phyloP scores from a whole-genome alignment of 2,329 filamentous ascomycete genomes.

The Passalora sequoiae region DNA sequence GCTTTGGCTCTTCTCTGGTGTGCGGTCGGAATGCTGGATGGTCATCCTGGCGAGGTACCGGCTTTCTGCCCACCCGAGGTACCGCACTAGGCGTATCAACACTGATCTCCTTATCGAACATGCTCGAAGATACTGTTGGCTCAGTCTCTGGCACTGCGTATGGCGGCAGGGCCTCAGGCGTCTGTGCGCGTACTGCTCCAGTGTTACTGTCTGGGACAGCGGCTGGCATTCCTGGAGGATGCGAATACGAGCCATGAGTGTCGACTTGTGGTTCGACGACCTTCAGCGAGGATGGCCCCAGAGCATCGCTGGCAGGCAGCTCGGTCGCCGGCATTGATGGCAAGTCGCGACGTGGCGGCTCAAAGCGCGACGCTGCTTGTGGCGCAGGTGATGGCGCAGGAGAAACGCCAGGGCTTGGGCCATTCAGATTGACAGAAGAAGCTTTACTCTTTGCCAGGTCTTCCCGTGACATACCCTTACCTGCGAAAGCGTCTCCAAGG shows the following conservation, averaged over 20 bases:
- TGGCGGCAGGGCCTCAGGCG: slow-evolving; percentile 6
- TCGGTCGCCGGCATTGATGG: slow-evolving; percentile 36
- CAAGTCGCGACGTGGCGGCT: slow-evolving; percentile 30
- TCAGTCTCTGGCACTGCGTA: slow-evolving; percentile 8
- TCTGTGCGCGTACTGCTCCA: no score
- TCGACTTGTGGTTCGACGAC: slow-evolving; percentile 1
- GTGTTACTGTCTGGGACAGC: no score
- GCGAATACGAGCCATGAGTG: neutral
- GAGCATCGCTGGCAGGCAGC: neutral
- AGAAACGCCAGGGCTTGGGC: slow-evolving; percentile 7
- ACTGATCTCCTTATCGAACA: slow-evolving; percentile 23
- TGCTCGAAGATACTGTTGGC: slow-evolving; percentile 3
- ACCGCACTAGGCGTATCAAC: slow-evolving; percentile 17
- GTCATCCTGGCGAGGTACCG: slow-evolving; percentile 32
- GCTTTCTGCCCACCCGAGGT: slow-evolving; percentile 29
- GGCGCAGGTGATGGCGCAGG: slow-evolving; percentile 5
- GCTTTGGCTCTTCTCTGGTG: slow-evolving; percentile 13
- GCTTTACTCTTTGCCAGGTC: slow-evolving; percentile 21
- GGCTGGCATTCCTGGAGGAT: neutral
- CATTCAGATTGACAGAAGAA: slow-evolving; percentile 28
- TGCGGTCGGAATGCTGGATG: slow-evolving; percentile 41
- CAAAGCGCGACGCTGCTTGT: slow-evolving; percentile 4
- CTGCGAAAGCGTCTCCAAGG: slow-evolving; percentile 65
- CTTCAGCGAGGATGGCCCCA: slow-evolving; percentile 1
- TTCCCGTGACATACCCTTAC: slow-evolving; percentile 37